Conservation (phyloP, 106 monocot species). For the Apostasia ramifera region DNA sequence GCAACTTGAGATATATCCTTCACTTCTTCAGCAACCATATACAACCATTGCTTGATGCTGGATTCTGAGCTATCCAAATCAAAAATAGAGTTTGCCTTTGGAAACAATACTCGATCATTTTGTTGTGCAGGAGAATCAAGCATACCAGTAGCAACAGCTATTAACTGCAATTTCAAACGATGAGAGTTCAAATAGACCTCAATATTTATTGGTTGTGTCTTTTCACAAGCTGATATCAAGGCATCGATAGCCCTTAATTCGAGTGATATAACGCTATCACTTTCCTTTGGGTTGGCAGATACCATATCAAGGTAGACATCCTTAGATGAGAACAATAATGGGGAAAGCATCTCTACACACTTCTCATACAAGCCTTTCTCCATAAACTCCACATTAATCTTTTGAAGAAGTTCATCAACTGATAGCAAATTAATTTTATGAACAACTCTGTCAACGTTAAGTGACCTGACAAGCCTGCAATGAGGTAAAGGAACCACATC, state of each 20-base stretch:
- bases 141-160: conserved; percentile 62
- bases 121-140: conserved; percentile 15
- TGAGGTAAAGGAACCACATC: conserved; percentile 48
- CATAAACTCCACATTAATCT: conserved; percentile 40
- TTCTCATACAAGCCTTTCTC: conserved; percentile 58
- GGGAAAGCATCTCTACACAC: conserved; percentile 55
- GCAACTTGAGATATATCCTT: conserved; percentile 53
- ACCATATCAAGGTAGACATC: conserved; percentile 38
- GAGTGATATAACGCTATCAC: conserved; percentile 25
- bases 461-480: conserved; percentile 50
- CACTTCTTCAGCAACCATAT: conserved; percentile 53
- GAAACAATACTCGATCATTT: conserved; percentile 13
- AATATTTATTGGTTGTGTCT: conserved; percentile 45
- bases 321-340: conserved; percentile 57
- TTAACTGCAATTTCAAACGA: conserved; percentile 55
- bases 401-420: conserved; percentile 40
- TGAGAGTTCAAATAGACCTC: conserved; percentile 55
- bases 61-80: conserved; percentile 38
- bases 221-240: conserved; percentile 71
- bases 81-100: conserved; percentile 15
- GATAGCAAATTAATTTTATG: conserved; percentile 72
- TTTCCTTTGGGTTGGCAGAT: conserved; percentile 26
- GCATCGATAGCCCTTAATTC: conserved; percentile 77
- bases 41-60: conserved; percentile 21
- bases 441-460: conserved; percentile 58